phyloP scores from a whole-genome alignment of 179 eudicot genomes.

The Monotropa hypopitys region DNA sequence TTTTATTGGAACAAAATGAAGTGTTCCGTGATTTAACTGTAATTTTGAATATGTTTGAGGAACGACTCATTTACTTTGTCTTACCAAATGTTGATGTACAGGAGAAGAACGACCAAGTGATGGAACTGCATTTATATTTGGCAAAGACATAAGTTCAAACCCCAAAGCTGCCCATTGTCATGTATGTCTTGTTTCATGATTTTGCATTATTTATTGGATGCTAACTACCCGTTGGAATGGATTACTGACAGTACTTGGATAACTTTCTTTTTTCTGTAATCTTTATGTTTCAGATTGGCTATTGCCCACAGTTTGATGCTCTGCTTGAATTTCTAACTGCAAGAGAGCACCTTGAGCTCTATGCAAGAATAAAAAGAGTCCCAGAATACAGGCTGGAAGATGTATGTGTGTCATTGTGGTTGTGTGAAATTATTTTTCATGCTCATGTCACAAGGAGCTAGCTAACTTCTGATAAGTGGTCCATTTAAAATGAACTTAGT shows the following conservation, averaged over 20 bases:
- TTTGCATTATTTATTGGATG: not conserved
- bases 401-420: constrained; percentile 29
- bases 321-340: constrained; percentile 71
- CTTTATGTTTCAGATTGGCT: constrained; percentile 59
- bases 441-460: not conserved
- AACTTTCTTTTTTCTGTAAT: constrained; percentile 8
- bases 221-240: not conserved
- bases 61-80: constrained; percentile 1
- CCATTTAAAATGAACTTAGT: not conserved
- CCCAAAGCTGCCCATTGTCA: constrained; percentile 76
- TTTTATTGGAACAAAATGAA: not conserved
- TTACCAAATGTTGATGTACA: constrained; percentile 21
- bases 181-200: constrained; percentile 31
- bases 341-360: constrained; percentile 88
- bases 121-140: constrained; percentile 85
- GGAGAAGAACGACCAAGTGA: constrained; percentile 83
- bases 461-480: not conserved
- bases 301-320: constrained; percentile 99
- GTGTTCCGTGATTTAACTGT: not conserved
- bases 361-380: constrained; percentile 87
- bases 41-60: constrained; percentile 1
- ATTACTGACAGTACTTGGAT: constrained; percentile 5
- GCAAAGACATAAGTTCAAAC: constrained; percentile 58
- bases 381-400: constrained; percentile 49
- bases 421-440: not conserved